A percentile compares a stretch with the other conserved stretches of the same genome.
Evolutionary conservation across 2,329 filamentous ascomycete species (phyloP).

Genomic region (Neopestalotiopsis clavispora): DNA sequence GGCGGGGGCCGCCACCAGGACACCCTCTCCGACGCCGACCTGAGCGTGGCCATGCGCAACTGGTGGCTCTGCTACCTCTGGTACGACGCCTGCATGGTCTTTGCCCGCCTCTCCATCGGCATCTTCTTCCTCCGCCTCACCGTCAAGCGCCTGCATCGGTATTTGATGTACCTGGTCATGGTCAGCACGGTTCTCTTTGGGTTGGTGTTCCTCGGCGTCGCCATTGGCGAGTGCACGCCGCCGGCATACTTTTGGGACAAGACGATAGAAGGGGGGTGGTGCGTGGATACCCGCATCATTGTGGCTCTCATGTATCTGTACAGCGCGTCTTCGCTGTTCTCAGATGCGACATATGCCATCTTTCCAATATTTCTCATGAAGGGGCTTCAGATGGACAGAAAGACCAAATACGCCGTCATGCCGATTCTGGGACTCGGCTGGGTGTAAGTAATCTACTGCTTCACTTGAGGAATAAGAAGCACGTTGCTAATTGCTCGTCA

Average conservation of each 20-base stretch:
- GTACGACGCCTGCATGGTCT: constrained; percentile 25
- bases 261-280: constrained; percentile 24
- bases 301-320: constrained; percentile 50
- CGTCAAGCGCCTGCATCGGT: constrained; percentile 19
- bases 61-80: constrained; percentile 24
- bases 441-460: constrained; percentile 23
- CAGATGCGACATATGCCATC: constrained; percentile 57
- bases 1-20: constrained; percentile 2
- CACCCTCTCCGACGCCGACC: not conserved
- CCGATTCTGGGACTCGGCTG: constrained; percentile 55
- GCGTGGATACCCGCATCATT: constrained; percentile 39
- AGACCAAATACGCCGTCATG: constrained; percentile 50
- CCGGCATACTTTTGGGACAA: constrained; percentile 27
- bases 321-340: constrained; percentile 48
- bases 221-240: constrained; percentile 25
- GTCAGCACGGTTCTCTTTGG: constrained; percentile 23
- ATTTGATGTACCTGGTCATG: constrained; percentile 24
- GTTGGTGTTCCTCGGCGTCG: constrained; percentile 25
- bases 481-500: not conserved
- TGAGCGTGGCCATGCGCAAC: not conserved
- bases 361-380: constrained; percentile 53
- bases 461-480: not conserved
- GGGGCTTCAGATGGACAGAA: constrained; percentile 50
- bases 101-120: constrained; percentile 25
- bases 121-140: constrained; percentile 28